phyloP scores from a whole-genome alignment of 139 green algal species.

The Chlamydomonas sphaeroides region DNA sequence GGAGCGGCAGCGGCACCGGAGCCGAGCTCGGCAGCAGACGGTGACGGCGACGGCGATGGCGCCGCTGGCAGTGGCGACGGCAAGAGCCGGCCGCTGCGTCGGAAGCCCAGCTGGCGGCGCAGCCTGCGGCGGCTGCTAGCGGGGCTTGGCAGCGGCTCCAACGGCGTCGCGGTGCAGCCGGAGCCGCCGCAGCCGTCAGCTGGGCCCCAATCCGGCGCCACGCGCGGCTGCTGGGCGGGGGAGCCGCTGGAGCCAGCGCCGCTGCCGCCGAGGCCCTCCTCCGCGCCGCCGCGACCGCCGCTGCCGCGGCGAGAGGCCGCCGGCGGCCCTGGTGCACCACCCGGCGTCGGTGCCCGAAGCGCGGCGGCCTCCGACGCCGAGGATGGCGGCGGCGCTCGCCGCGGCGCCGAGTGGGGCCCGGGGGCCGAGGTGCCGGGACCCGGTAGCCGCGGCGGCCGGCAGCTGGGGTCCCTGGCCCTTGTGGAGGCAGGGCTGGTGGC shows the following conservation, averaged over 20 bases:
- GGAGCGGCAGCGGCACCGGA: too few relatives aligned
- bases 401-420: too few relatives aligned
- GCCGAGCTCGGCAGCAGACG: neutral
- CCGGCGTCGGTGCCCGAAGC: too few relatives aligned
- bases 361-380: too few relatives aligned
- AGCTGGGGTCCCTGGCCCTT: neutral
- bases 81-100: neutral
- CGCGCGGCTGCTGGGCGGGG: constrained; percentile 2
- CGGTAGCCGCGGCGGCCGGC: too few relatives aligned
- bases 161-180: neutral
- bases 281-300: neutral
- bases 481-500: too few relatives aligned
- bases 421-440: neutral
- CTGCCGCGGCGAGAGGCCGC: neutral
- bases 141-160: neutral
- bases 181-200: neutral
- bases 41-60: neutral
- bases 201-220: neutral
- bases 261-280: neutral
- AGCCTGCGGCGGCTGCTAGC: constrained; percentile 7
- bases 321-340: too few relatives aligned
- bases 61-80: too few relatives aligned
- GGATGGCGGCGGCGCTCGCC: too few relatives aligned
- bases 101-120: constrained; percentile 4
- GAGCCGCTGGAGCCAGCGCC: constrained; percentile 5